These are phyloP conservation scores for Ustilago shanxiensis DNA, from an alignment of 1,284 basidiomycete species.

Conservation along the genomic window DNA sequence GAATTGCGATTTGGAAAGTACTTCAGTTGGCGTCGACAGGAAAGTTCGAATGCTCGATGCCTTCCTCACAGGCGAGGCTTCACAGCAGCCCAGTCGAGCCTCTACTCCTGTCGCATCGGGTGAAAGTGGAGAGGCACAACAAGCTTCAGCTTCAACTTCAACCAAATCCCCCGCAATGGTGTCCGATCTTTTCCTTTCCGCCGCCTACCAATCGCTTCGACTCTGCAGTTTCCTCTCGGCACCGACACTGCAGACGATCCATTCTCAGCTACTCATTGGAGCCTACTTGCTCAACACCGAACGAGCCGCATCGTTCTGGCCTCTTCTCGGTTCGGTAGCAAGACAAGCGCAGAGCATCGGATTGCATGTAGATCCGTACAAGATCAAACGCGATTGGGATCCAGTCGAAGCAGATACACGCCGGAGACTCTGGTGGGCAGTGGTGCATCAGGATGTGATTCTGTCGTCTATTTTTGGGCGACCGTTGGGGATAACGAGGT, in stretches of 20 bases:
- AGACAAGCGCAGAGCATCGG: slow-evolving; percentile 53
- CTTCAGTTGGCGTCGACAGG: slow-evolving; percentile 30
- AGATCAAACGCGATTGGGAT: slow-evolving; percentile 38
- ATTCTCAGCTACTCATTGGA: slow-evolving; percentile 52
- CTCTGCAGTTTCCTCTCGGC: slow-evolving; percentile 48
- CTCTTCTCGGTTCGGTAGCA: slow-evolving; percentile 42
- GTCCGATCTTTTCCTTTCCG: slow-evolving; percentile 47
- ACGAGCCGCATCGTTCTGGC: slow-evolving; percentile 47
- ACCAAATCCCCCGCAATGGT: slow-evolving; percentile 39
- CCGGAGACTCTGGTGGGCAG: slow-evolving; percentile 50
- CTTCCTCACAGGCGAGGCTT: slow-evolving; percentile 32
- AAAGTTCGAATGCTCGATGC: slow-evolving; percentile 43
- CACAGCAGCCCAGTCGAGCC: slow-evolving; percentile 32
- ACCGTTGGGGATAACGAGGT: slow-evolving; percentile 42
- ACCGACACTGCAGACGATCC: slow-evolving; percentile 49
- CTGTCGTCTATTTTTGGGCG: slow-evolving; percentile 51
- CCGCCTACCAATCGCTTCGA: slow-evolving; percentile 47
- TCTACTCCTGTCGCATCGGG: slow-evolving; percentile 11
- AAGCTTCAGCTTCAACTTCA: not conserved
- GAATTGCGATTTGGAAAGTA: slow-evolving; percentile 46
- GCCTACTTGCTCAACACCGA: slow-evolving; percentile 51
- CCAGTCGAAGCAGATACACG: slow-evolving; percentile 41
- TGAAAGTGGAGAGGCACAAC: not conserved
- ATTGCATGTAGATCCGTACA: slow-evolving; percentile 46
- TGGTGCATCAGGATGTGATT: slow-evolving; percentile 48